A percentile compares a stretch with the other conserved stretches of the same genome.
These are phyloP conservation scores for Penicillium sp. DNA, from an alignment of 2,329 filamentous ascomycete species.

Conservation along the genomic window DNA sequence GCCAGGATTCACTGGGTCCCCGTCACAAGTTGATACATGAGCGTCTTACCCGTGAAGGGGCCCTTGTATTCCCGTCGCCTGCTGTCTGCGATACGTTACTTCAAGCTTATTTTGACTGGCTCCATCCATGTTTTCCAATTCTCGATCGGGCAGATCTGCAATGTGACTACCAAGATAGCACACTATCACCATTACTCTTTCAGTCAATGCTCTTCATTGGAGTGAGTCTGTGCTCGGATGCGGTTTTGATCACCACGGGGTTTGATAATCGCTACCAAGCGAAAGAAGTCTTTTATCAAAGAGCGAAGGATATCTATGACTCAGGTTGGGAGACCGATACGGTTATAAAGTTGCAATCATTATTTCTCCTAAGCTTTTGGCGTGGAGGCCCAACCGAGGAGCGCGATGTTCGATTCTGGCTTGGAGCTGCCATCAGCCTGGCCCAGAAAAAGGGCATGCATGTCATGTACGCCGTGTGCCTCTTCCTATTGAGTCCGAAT, in stretches of 20 bases:
- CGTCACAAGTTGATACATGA: constrained; percentile 33
- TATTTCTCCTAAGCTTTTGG: constrained; percentile 58
- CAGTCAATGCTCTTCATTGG: constrained; percentile 57
- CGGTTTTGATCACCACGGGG: constrained; percentile 44
- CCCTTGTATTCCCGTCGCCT: constrained; percentile 46
- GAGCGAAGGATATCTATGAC: constrained; percentile 53
- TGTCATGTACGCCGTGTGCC: constrained; percentile 26
- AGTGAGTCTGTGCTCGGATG: constrained; percentile 52
- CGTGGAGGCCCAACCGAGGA: constrained; percentile 49
- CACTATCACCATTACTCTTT: constrained; percentile 49
- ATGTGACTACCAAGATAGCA: constrained; percentile 37
- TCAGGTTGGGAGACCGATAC: constrained; percentile 53
- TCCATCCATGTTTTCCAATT: constrained; percentile 57
- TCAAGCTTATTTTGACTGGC: constrained; percentile 55
- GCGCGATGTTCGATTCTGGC: constrained; percentile 51
- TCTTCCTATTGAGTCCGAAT: neutral
- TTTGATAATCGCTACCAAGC: constrained; percentile 50
- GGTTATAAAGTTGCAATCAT: constrained; percentile 48
- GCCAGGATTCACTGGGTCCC: constrained; percentile 18
- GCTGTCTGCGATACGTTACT: constrained; percentile 45
- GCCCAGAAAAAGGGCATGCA: constrained; percentile 48
- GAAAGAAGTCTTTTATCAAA: constrained; percentile 50
- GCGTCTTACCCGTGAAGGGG: constrained; percentile 39
- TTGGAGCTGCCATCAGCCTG: constrained; percentile 50
- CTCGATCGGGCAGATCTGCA: constrained; percentile 48